phyloP scores from a whole-genome alignment of 179 eudicot genomes.

The Gypsophila paniculata region DNA sequence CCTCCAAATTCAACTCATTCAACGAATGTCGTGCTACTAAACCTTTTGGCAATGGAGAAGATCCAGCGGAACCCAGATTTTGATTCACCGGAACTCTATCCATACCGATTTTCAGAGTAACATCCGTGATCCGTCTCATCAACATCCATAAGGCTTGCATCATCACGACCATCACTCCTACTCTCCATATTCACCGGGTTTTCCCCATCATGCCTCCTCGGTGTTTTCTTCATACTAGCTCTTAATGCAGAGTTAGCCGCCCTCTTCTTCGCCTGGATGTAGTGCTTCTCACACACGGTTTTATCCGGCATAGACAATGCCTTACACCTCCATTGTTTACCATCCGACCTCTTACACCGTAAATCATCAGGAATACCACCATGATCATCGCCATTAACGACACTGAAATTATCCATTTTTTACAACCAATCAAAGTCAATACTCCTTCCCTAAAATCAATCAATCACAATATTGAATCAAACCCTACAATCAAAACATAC shows the following conservation, averaged over 20 bases:
- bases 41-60: slow-evolving; percentile 38
- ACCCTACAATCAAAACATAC: too few relatives aligned
- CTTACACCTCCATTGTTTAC: slow-evolving; percentile 98
- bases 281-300: slow-evolving; percentile 96
- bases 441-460: too few relatives aligned
- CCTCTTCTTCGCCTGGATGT: slow-evolving; percentile 95
- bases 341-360: slow-evolving; percentile 95
- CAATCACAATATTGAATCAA: too few relatives aligned
- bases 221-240: slow-evolving; percentile 78
- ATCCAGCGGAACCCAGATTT: slow-evolving; percentile 47
- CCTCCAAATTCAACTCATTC: slow-evolving; percentile 34
- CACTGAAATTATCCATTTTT: slow-evolving; percentile 49
- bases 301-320: slow-evolving; percentile 98
- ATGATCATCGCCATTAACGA: slow-evolving; percentile 61
- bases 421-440: not conserved
- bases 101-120: slow-evolving; percentile 40
- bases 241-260: slow-evolving; percentile 89
- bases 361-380: slow-evolving; percentile 83
- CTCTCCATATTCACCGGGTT: slow-evolving; percentile 61
- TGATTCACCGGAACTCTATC: slow-evolving; percentile 41
- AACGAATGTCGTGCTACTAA: slow-evolving; percentile 33
- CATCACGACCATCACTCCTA: slow-evolving; percentile 69
- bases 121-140: slow-evolving; percentile 46
- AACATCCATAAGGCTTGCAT: slow-evolving; percentile 34
- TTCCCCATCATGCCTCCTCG: slow-evolving; percentile 58